These are phyloP conservation scores for Botrytis aclada DNA, from an alignment of 2,329 filamentous ascomycete genomes.

Conservation along the genomic window DNA sequence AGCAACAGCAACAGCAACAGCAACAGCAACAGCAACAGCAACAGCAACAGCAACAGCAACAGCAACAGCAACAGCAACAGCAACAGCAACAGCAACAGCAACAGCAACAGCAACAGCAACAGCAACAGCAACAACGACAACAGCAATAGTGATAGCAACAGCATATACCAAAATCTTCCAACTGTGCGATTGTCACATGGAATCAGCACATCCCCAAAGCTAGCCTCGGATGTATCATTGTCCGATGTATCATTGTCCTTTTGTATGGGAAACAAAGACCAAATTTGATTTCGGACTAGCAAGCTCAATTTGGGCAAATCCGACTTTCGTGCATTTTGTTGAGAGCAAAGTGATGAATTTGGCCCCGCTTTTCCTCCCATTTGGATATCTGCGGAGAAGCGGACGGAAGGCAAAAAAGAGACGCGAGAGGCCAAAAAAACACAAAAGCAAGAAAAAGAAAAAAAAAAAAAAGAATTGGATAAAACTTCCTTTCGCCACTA, in stretches of 20 bases:
- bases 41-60: background rate
- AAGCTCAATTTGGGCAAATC: background rate
- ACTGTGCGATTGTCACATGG: background rate
- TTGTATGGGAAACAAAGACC: no score
- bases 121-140: background rate
- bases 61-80: background rate
- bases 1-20: background rate
- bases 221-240: constrained; percentile 1
- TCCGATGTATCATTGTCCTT: background rate
- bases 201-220: background rate
- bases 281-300: background rate
- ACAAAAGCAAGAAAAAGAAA: background rate
- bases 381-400: background rate
- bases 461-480: background rate
- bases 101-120: background rate
- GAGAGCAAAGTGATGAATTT: background rate
- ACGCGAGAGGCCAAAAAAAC: background rate
- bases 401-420: no score
- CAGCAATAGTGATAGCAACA: background rate
- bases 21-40: background rate
- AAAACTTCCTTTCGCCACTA: background rate
- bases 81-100: background rate
- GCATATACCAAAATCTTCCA: background rate
- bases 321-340: constrained; percentile 12
- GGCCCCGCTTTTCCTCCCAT: background rate